Base-by-base conservation (phyloP, 2,329 filamentous ascomycete genomes). In the Parastagonospora avenae region DNA sequence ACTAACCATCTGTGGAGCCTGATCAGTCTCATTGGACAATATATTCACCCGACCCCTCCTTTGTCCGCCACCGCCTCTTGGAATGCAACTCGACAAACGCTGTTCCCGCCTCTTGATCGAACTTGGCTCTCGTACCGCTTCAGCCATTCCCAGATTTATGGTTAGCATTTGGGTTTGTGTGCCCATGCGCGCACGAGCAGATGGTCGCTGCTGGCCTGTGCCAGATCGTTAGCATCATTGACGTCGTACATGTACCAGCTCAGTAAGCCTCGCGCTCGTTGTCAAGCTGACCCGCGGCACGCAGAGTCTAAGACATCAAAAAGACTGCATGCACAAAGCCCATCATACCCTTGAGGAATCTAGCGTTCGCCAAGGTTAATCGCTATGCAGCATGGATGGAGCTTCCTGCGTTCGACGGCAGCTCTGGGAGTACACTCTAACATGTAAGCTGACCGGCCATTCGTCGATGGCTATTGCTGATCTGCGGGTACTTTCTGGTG, bases 1-100 rank as follows among this genome's bases (percentile, higher is more conserved):
- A n/a, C 31, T 24, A 35, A 14, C 31, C 31, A 14, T 42, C 37
- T 44, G 51, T 52, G 44, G 49, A 59, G 41, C 46, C 41, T 45
- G 51, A 12, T 48, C 27, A 35, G 30, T 49, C 24, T 52, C 29
- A 65, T 63, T 65, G 62, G 62, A 41, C 48, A 47, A 48, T 49
- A 28, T 39, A 46, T 60, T 59, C 55, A 58, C 37, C 59, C 52
- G 59, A 56, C 62, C 64, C 60, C 63, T 64, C 58, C 57, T 57
- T 61, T 38, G 35, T 42, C 44, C 42, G 32, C 53, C 57, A 57
- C 57, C 59, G 55, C 46, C 36, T 51, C 36, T 54, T 45, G 55
- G 48, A 48, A 48, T 46, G 42, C 54, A 42, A 30, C 42, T 5
- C 37, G 36, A 54, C 40, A 36, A 50, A 52, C 48, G 45, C 48